phyloP scores from a whole-genome alignment of 805 yeast genomes.

The Lachancea kluyveri region DNA sequence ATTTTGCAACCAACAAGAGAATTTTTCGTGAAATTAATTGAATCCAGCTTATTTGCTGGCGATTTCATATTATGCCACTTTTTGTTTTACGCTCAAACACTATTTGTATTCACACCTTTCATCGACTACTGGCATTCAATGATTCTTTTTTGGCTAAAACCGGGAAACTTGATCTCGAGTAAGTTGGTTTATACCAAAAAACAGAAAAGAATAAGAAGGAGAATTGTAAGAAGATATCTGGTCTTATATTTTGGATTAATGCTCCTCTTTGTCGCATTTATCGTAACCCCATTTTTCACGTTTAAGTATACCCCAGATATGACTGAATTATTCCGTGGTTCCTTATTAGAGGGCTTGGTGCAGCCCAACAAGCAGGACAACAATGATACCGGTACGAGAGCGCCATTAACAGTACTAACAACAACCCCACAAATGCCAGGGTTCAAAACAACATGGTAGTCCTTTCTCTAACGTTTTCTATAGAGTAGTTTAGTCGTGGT shows the following conservation, averaged over 20 bases:
- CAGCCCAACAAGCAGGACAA: conserved; percentile 59
- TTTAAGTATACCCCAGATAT: conserved; percentile 25
- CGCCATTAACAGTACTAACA: conserved; percentile 41
- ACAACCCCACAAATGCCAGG: conserved; percentile 32
- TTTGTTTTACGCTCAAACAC: conserved; percentile 51
- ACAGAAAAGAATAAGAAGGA: conserved; percentile 35
- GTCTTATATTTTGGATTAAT: conserved; percentile 40
- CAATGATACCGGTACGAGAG: conserved; percentile 59
- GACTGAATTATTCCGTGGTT: conserved; percentile 15
- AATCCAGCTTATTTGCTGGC: conserved; percentile 60
- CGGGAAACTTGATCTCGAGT: conserved; percentile 34
- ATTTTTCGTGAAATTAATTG: conserved; percentile 54
- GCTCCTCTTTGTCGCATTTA: conserved; percentile 33
- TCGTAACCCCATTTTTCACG: conserved; percentile 45
- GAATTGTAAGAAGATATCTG: conserved; percentile 40
- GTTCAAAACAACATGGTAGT: conserved; percentile 30
- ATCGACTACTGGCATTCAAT: conserved; percentile 62
- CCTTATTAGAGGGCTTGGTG: conserved; percentile 35
- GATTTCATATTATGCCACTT: conserved; percentile 58
- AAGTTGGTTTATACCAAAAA: conserved; percentile 35
- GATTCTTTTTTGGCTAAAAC: conserved; percentile 62
- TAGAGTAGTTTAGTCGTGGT: too few relatives aligned
- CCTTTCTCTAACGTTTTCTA: too few relatives aligned
- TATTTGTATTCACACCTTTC: conserved; percentile 56
- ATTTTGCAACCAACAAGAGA: conserved; percentile 63